Evolutionary conservation across 1,284 basidiomycete species (phyloP).

Genomic region (Tylopilus sp.): DNA sequence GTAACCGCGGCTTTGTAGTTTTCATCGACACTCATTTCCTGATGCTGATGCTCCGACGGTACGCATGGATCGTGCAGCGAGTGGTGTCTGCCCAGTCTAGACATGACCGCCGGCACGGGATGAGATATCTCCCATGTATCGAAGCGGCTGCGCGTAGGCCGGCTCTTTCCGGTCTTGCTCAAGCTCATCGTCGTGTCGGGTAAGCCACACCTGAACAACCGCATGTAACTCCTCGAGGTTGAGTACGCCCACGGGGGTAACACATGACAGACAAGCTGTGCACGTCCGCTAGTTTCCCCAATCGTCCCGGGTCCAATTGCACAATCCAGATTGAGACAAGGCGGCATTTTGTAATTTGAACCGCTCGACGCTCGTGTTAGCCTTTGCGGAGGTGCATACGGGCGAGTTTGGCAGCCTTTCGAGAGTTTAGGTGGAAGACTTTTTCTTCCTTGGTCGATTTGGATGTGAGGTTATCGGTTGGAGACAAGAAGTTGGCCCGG

Average conservation of each 20-base stretch:
- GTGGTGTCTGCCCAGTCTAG: slow-evolving; percentile 57
- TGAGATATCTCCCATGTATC: slow-evolving; percentile 70
- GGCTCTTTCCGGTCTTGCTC: slow-evolving; percentile 66
- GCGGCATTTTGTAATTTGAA: slow-evolving; percentile 50
- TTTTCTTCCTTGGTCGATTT: slow-evolving; percentile 61
- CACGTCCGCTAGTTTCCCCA: slow-evolving; percentile 52
- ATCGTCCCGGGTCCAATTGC: neutral
- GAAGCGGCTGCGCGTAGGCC: slow-evolving; percentile 71
- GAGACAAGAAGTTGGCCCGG: neutral
- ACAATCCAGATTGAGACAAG: neutral
- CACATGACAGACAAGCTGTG: slow-evolving; percentile 75
- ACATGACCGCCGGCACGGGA: slow-evolving; percentile 46
- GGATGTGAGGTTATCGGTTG: slow-evolving; percentile 27
- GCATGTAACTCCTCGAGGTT: slow-evolving; percentile 66
- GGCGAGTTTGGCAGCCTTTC: slow-evolving; percentile 78
- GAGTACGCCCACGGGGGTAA: slow-evolving; percentile 63
- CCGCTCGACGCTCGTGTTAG: slow-evolving; percentile 58
- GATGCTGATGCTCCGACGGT: slow-evolving; percentile 13
- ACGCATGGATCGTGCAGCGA: slow-evolving; percentile 27
- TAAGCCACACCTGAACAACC: slow-evolving; percentile 72
- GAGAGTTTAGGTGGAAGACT: slow-evolving; percentile 73
- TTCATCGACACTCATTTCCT: slow-evolving; percentile 36
- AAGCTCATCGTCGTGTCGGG: slow-evolving; percentile 67
- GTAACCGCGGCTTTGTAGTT: slow-evolving; percentile 31
- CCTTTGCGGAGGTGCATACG: slow-evolving; percentile 69